Percentiles rank a stretch among this genome's conserved stretches.
Conservation (phyloP, 305 asterid genomes). For the Salvia sclarea region DNA sequence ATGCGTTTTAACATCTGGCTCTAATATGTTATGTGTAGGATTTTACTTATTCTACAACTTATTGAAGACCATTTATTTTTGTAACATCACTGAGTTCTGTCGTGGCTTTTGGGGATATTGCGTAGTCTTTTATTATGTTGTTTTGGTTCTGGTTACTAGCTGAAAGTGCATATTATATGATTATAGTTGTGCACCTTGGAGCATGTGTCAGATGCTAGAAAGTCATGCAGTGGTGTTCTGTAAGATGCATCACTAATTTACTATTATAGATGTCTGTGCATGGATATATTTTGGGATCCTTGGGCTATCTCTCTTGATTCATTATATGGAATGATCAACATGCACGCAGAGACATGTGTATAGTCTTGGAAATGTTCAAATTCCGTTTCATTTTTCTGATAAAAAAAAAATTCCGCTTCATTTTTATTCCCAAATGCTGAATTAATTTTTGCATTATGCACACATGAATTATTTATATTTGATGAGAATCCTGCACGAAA, state of each 20-base stretch:
- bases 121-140: neutral
- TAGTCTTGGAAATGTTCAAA: no score
- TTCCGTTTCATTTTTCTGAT: no score
- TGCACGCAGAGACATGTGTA: no score
- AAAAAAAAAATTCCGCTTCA: no score
- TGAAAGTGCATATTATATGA: neutral
- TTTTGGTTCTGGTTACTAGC: no score
- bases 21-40: neutral
- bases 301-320: neutral
- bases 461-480: no score
- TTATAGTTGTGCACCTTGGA: slow-evolving; percentile 2
- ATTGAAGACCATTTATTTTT: neutral
- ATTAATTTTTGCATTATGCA: no score
- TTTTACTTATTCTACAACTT: neutral
- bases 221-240: no score
- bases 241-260: neutral
- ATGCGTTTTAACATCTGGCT: slow-evolving; percentile 18
- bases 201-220: neutral
- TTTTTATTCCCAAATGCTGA: no score
- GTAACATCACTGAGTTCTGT: neutral
- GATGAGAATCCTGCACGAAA: no score
- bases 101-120: neutral
- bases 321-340: neutral
- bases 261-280: neutral
- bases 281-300: neutral